These are phyloP conservation scores for Diplodia corticola DNA, from an alignment of 2,329 filamentous ascomycete genomes.

Conservation along the genomic window DNA sequence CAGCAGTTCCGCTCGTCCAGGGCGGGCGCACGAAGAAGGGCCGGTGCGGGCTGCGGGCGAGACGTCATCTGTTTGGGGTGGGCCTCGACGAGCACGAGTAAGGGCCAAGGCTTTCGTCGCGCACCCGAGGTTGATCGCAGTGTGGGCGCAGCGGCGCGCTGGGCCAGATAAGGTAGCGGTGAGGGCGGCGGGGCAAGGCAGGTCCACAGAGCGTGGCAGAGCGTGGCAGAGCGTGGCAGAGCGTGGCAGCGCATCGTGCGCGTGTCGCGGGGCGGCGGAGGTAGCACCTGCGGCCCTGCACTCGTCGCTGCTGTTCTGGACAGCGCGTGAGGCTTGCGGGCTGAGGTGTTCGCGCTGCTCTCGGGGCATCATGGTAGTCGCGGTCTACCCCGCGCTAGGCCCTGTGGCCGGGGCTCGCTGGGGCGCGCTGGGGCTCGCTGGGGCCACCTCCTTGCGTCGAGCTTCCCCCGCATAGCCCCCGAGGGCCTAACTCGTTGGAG, in stretches of 20 bases:
- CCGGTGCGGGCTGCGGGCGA: conserved; percentile 1
- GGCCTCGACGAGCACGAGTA: background rate
- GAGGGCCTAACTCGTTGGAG: conserved; percentile 17
- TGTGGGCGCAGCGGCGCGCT: background rate
- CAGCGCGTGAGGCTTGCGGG: conserved; percentile 14
- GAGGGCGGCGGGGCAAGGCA: background rate
- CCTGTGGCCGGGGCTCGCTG: too few relatives aligned
- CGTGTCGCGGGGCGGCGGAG: conserved; percentile 1
- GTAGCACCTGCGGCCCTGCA: conserved; percentile 9
- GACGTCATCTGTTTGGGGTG: conserved; percentile 1
- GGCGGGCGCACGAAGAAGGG: conserved; percentile 1
- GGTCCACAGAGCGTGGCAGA: background rate
- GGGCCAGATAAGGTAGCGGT: conserved; percentile 9
- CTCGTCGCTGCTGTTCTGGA: conserved; percentile 7
- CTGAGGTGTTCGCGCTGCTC: background rate
- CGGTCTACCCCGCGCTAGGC: conserved; percentile 19
- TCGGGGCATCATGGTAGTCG: conserved; percentile 16
- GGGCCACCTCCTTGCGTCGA: conserved; percentile 15
- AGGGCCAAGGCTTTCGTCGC: background rate
- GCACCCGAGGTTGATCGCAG: background rate
- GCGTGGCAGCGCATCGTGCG: background rate
- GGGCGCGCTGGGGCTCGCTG: too few relatives aligned
- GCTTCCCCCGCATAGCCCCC: conserved; percentile 17
- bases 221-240: too few relatives aligned
- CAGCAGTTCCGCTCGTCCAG: conserved; percentile 18